A percentile compares a stretch with the other conserved stretches of the same genome.
Evolutionary conservation across 2,329 filamentous ascomycete species (phyloP).

Genomic region (Fusarium lyarnte): DNA sequence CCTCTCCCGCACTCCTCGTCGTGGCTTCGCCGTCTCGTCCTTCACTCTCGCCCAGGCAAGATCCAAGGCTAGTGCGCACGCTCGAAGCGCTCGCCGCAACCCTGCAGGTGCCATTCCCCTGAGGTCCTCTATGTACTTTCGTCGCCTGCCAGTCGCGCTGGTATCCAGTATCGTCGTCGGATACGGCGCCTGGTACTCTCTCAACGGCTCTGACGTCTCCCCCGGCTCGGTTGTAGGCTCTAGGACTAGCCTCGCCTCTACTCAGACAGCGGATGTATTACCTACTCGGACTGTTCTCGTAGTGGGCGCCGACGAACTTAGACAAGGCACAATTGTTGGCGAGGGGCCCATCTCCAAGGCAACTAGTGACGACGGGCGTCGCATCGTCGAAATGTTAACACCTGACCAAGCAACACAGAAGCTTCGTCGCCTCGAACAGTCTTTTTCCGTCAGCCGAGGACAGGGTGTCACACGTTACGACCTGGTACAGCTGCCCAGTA

Average conservation of each 20-base stretch:
- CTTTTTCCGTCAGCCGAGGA: constrained; percentile 88
- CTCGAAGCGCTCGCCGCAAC: constrained; percentile 49
- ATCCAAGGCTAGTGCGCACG: constrained; percentile 58
- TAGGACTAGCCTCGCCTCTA: constrained; percentile 54
- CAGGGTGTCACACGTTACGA: constrained; percentile 95
- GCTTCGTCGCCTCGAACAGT: constrained; percentile 88
- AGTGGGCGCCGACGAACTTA: constrained; percentile 89
- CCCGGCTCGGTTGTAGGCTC: constrained; percentile 47
- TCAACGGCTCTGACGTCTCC: constrained; percentile 57
- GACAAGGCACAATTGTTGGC: constrained; percentile 85
- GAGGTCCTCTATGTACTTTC: constrained; percentile 79
- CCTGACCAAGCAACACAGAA: constrained; percentile 93
- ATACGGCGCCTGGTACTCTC: constrained; percentile 81
- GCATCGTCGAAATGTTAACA: constrained; percentile 94
- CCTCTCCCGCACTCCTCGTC: constrained; percentile 59
- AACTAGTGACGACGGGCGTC: constrained; percentile 83
- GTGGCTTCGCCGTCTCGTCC: constrained; percentile 56
- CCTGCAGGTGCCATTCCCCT: constrained; percentile 56
- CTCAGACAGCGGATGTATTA: constrained; percentile 52
- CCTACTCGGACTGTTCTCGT: constrained; percentile 78
- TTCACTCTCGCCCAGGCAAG: constrained; percentile 69
- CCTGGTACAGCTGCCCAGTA: constrained; percentile 92
- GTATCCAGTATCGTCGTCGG: constrained; percentile 74
- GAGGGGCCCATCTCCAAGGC: constrained; percentile 90
- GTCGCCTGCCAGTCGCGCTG: constrained; percentile 72